Evolutionary conservation across 495 filamentous ascomycete genomes (phyloP), one percentile per base, ranked within the genome.

Genomic region (Choiromyces venosus): DNA sequence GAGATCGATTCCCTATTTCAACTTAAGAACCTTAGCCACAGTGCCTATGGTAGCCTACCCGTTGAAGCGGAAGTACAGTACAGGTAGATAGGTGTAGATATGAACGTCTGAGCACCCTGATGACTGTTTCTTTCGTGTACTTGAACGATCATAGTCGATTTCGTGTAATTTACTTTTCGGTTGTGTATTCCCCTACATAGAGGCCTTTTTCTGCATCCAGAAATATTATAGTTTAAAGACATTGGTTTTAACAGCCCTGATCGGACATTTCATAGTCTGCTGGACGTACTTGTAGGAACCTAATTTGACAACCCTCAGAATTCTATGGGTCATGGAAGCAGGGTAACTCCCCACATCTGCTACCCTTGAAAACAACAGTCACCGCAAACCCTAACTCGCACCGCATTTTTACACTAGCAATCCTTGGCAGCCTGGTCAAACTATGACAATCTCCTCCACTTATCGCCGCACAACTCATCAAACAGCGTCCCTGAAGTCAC

Each of bases 331-430:
- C 4, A 10, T 12, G 10, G 33, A 33, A 14, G 25, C 3, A 61
- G 52, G 52, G 52, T 61, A 61, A 56, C 52, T 4, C n/a, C 10
- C 46, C n/a, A 12, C 46, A 56, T 14, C 1, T 5, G 18, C 52
- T 33, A 4, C 52, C 52, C 25, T 61, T 3, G 52, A 33, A 18
- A 66, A 56, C 25, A 68, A 61, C 75, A 77, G 75, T 77, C 75
- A 77, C 75, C 25, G 1, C 10, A 3, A 70, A 77, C 75, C 75
- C 75, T 77, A 77, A 67, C 35, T 40, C 75, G 56, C 75, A 77
- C 75, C 42, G 37, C 2, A 61, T 42, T 44, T n/a, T 18, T 65
- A 44, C 61, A 70, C 69, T 52, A 66, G 69, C 69, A 67, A 67
- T 77, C 65, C 19, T 73, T 70, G 37, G n/a, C 73, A 8, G 56